Conservation (phyloP, 176 grass and related monocot genomes). For the Triticum monococcum region DNA sequence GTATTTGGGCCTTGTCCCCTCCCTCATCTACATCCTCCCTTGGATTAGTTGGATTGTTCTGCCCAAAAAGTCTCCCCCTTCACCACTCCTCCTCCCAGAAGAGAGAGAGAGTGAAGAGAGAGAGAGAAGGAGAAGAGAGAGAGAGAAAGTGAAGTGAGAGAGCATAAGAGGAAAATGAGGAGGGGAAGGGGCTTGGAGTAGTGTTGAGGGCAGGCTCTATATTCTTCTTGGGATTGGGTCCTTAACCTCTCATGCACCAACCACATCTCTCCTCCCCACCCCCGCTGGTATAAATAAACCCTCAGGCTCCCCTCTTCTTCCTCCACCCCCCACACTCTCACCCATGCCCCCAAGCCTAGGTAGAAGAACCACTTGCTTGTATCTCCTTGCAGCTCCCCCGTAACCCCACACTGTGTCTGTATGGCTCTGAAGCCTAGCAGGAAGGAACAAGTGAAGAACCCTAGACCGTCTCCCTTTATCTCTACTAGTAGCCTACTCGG, state of each 20-base stretch:
- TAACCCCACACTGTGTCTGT: neutral
- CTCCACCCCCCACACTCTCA: neutral
- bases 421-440: neutral
- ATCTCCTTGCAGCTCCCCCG: neutral
- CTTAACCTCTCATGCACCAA: constrained; percentile 54
- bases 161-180: neutral
- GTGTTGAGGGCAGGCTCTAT: constrained; percentile 58
- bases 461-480: neutral
- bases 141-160: too few relatives aligned
- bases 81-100: neutral
- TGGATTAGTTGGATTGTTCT: constrained; percentile 56
- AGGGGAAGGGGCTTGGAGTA: constrained; percentile 9
- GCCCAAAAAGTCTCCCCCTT: constrained; percentile 44
- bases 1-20: constrained; percentile 46
- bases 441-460: neutral
- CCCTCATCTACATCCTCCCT: constrained; percentile 42
- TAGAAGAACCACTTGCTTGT: neutral
- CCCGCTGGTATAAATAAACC: constrained; percentile 58
- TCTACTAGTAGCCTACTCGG: too few relatives aligned
- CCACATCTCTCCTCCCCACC: constrained; percentile 2
- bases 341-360: neutral
- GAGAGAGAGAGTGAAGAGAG: neutral
- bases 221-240: constrained; percentile 97
- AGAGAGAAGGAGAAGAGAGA: neutral
- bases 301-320: constrained; percentile 31